Conservation (phyloP, 2,329 filamentous ascomycete species). For the Trichophyton rubrum region DNA sequence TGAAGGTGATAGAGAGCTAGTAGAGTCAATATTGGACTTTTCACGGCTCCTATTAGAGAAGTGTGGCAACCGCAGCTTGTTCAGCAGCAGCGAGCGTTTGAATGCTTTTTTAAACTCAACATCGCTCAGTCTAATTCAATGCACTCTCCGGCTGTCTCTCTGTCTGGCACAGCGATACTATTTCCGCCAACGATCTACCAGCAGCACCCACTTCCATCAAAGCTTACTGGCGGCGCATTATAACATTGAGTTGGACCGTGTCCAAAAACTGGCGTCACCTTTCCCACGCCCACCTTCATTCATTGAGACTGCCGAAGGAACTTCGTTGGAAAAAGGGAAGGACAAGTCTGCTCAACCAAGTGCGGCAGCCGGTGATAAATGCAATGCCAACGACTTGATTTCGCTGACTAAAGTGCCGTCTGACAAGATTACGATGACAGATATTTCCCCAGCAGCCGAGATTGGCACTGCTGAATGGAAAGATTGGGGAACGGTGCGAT, state of each 20-base stretch:
- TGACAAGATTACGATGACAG: constrained; percentile 21
- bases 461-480: constrained; percentile 43
- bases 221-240: constrained; percentile 74
- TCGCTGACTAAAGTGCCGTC: constrained; percentile 53
- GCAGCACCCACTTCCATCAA: constrained; percentile 54
- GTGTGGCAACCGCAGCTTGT: constrained; percentile 92
- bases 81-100: constrained; percentile 81
- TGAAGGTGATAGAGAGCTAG: constrained; percentile 68
- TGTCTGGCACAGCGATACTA: constrained; percentile 88
- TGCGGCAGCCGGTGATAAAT: constrained; percentile 29
- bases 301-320: constrained; percentile 37
- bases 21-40: constrained; percentile 72
- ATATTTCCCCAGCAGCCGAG: constrained; percentile 21
- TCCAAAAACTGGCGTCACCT: constrained; percentile 70
- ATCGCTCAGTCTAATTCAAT: constrained; percentile 63
- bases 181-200: constrained; percentile 61
- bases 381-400: constrained; percentile 75
- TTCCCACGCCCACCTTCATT: constrained; percentile 59
- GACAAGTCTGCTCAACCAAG: constrained; percentile 46
- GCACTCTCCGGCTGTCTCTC: constrained; percentile 66
- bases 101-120: constrained; percentile 83
- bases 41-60: constrained; percentile 81
- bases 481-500: constrained; percentile 66
- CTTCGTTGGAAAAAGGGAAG: constrained; percentile 56
- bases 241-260: constrained; percentile 58